Base-by-base conservation (phyloP, 1,139 yeast genomes). In the Meyerozyma sp. region DNA sequence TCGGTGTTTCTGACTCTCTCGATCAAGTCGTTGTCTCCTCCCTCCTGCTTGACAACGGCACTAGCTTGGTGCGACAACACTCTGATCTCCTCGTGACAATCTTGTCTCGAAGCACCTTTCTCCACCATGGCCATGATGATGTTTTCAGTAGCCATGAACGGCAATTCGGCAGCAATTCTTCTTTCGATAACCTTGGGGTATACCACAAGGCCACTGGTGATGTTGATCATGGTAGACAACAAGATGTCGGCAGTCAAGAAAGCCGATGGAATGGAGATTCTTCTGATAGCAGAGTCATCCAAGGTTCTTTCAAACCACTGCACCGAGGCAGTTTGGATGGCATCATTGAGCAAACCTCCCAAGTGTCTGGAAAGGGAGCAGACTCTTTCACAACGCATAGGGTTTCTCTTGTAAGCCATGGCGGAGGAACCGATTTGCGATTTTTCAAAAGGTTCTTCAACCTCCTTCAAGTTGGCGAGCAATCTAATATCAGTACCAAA, bases 241-340 rank as follows among this genome's bases (percentile, higher is more conserved):
- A 94, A 79, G 60, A 93, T 91, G 68, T 93, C 98, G 27, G 96
- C 95, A 46, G 98, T 90, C 64, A 93, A 76, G 73, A 93, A 93
- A 4, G 98, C 98, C 43, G 95, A 88, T 42, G 99, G 98, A 53
- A 93, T 75, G 29, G 96, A 87, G 57, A 94, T 94, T 75, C 99
- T 84, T 75, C 99, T 86, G 59, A 91, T 93, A 47, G 98, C 98
- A 47, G 96, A 86, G 69, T 94, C 99, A 67, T 94, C 99, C 61
- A 93, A 78, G 37, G 99, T 94, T 76, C 98, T 87, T 75, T 94
- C 98, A 64, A 94, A 93, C 98, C 98, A 94, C 72, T 94, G 99
- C 40, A 94, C 97, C 32, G 96, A 84, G 10, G 98, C 95, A 44
- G 98, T 93, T 69, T 90, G 94, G 55, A 93, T 84, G 43, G 97